A percentile compares a stretch with the other conserved stretches of the same genome.
phyloP scores from a whole-genome alignment of 768 basidiomycete genomes.

The Crepidotus variabilis region DNA sequence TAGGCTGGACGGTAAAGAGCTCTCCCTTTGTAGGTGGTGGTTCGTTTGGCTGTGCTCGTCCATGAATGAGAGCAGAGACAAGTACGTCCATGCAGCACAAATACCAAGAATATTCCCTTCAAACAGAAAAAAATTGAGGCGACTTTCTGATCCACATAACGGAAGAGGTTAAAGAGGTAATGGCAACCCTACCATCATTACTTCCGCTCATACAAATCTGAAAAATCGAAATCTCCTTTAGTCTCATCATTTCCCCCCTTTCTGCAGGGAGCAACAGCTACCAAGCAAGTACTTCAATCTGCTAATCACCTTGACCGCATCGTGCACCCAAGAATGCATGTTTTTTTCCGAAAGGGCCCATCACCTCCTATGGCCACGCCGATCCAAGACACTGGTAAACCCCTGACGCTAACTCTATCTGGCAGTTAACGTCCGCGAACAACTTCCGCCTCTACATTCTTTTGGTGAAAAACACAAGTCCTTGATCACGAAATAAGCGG shows the following conservation, averaged over 20 bases:
- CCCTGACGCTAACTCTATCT: constrained; percentile 29
- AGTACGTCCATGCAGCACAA: constrained; percentile 8
- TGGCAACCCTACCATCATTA: constrained; percentile 26
- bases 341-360: constrained; percentile 17
- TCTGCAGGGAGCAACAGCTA: not conserved
- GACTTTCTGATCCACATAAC: constrained; percentile 31
- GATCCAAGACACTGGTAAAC: constrained; percentile 37
- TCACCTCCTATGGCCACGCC: constrained; percentile 18
- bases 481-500: constrained; percentile 1
- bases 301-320: not conserved
- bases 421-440: constrained; percentile 17
- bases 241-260: not conserved
- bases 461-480: constrained; percentile 5
- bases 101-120: not conserved
- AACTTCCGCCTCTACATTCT: constrained; percentile 1
- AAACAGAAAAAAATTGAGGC: constrained; percentile 17
- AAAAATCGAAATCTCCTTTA: constrained; percentile 10
- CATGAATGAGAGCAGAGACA: constrained; percentile 10
- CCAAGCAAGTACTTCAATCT: not conserved
- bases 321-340: constrained; percentile 7
- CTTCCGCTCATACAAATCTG: constrained; percentile 27
- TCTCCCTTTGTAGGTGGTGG: constrained; percentile 23
- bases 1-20: constrained; percentile 50
- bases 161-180: constrained; percentile 25
- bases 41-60: constrained; percentile 24